phyloP scores from a whole-genome alignment of 257 asterid species.

The Anisodus tanguticus region DNA sequence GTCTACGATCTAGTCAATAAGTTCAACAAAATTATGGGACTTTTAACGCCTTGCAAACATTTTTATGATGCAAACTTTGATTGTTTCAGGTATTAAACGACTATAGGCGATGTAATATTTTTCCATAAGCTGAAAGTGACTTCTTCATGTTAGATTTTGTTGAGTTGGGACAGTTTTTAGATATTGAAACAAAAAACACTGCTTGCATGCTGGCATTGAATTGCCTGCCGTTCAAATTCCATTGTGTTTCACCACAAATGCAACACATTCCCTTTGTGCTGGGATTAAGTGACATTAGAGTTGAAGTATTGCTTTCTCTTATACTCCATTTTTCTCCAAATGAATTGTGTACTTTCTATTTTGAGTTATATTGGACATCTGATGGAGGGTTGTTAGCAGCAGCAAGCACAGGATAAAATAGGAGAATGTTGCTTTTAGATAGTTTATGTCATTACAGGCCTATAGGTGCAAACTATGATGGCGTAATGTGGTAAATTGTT shows the following conservation, averaged over 20 bases:
- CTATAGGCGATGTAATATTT: conserved; percentile 19
- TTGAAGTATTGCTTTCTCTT: conserved; percentile 7
- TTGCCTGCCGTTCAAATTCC: neutral
- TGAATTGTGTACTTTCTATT: neutral
- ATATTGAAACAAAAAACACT: neutral
- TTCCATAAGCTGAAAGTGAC: neutral
- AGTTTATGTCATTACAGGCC: no score
- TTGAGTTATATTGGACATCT: neutral
- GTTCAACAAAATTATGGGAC: neutral
- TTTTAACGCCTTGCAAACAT: conserved; percentile 20
- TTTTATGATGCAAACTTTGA: conserved; percentile 14
- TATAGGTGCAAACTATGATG: no score
- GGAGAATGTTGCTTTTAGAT: neutral
- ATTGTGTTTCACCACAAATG: neutral
- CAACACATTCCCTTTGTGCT: neutral
- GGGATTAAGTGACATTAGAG: neutral
- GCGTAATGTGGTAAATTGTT: no score
- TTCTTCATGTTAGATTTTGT: neutral
- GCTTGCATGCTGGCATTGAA: neutral
- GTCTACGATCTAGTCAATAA: conserved; percentile 28
- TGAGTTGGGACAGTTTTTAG: conserved; percentile 4
- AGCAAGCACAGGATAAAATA: neutral
- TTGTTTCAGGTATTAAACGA: conserved; percentile 18
- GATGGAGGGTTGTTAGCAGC: neutral
- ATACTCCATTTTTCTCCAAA: neutral